A percentile compares a stretch with the other conserved stretches of the same genome.
These are phyloP conservation scores for Aureobasidium zeae DNA, from an alignment of 2,329 filamentous ascomycete genomes.

Conservation along the genomic window DNA sequence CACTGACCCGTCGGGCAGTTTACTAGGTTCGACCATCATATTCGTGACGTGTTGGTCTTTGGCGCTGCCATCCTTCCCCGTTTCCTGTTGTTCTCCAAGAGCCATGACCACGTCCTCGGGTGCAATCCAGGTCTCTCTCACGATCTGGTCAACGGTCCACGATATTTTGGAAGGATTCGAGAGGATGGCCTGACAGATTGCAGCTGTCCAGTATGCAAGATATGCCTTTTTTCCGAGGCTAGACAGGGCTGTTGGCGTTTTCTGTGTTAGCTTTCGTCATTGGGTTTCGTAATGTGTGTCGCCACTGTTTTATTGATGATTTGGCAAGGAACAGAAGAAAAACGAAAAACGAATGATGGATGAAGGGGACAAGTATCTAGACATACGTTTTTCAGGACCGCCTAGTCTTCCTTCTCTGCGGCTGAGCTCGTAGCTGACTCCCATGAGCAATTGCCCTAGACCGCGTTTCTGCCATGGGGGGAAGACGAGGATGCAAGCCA, in stretches of 20 bases:
- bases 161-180: constrained; percentile 37
- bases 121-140: constrained; percentile 70
- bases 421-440: constrained; percentile 85
- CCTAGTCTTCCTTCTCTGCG: constrained; percentile 73
- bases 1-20: constrained; percentile 42
- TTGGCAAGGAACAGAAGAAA: too few relatives aligned
- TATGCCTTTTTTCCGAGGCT: constrained; percentile 78
- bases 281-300: too few relatives aligned
- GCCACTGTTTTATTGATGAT: too few relatives aligned
- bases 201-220: constrained; percentile 73
- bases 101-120: constrained; percentile 73
- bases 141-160: constrained; percentile 62
- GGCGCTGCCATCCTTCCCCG: too few relatives aligned
- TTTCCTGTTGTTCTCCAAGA: constrained; percentile 62
- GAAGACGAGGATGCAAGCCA: constrained; percentile 92
- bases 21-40: constrained; percentile 52
- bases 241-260: constrained; percentile 52
- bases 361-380: constrained; percentile 16
- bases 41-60: too few relatives aligned
- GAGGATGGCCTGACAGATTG: constrained; percentile 63
- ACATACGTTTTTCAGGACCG: constrained; percentile 80
- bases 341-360: not conserved
- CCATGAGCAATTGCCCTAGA: constrained; percentile 81
- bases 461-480: constrained; percentile 91
- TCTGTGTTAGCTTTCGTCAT: too few relatives aligned